phyloP scores from a whole-genome alignment of 345 rosid species.

The Eucalyptus coolabah region DNA sequence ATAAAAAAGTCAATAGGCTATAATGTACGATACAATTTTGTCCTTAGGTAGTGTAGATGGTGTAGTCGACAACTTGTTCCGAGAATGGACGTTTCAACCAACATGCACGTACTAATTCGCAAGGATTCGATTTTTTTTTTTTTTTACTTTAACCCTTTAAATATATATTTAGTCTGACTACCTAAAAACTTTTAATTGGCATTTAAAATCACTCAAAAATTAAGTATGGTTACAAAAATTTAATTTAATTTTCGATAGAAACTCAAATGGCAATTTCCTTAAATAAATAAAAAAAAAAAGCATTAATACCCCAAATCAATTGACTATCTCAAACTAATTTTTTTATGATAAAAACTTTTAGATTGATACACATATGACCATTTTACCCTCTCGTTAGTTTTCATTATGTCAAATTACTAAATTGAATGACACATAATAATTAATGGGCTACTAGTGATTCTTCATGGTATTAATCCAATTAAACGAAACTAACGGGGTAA shows the following conservation, averaged over 20 bases:
- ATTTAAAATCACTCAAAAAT: neutral
- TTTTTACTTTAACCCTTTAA: neutral
- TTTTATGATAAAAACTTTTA: no score
- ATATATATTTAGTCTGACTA: neutral
- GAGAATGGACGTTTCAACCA: neutral
- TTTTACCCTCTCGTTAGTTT: fast-evolving
- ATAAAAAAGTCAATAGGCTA: neutral
- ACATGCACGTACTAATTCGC: neutral
- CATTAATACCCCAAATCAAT: fast-evolving
- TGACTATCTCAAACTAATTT: fast-evolving
- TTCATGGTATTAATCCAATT: no score
- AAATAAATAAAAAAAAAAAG: neutral
- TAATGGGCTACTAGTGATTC: fast-evolving
- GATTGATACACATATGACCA: fast-evolving
- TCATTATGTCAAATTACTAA: fast-evolving
- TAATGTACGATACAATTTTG: neutral
- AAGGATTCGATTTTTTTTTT: neutral
- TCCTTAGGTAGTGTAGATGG: neutral
- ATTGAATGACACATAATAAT: no score
- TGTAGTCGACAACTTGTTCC: neutral
- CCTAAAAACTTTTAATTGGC: neutral
- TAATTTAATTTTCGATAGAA: neutral
- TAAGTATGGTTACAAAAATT: neutral
- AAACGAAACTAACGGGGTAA: fast-evolving
- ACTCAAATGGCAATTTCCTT: neutral